Percentiles rank a stretch among this genome's conserved stretches.
phyloP scores from a whole-genome alignment of 805 yeast genomes.

The Starmerella floricola region DNA sequence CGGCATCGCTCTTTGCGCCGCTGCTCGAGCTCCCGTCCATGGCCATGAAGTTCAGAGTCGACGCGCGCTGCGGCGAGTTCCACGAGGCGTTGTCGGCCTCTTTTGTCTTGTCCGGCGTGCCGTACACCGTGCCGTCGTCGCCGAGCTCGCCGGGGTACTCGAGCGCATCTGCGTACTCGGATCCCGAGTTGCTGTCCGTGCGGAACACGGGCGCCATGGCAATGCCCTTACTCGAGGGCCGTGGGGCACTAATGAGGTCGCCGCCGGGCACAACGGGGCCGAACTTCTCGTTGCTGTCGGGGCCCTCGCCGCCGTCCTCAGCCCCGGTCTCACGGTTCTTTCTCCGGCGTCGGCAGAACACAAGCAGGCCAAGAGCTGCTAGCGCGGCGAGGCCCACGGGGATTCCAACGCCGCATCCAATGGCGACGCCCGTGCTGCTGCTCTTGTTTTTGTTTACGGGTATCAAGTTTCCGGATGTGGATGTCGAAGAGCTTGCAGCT shows the following conservation, averaged over 20 bases:
- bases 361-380: constrained; percentile 36
- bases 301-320: not conserved
- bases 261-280: constrained; percentile 7
- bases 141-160: constrained; percentile 16
- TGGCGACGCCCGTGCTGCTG: constrained; percentile 51
- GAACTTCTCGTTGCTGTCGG: not conserved
- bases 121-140: constrained; percentile 21
- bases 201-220: constrained; percentile 22
- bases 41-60: constrained; percentile 29
- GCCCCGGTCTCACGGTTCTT: constrained; percentile 29
- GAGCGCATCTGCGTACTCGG: constrained; percentile 14
- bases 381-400: constrained; percentile 47
- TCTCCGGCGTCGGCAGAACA: constrained; percentile 43
- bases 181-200: constrained; percentile 8
- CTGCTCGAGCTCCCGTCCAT: constrained; percentile 26
- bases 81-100: constrained; percentile 19
- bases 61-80: constrained; percentile 30
- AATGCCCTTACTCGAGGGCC: constrained; percentile 20
- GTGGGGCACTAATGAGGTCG: constrained; percentile 18
- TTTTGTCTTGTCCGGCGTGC: constrained; percentile 20
- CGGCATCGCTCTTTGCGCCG: constrained; percentile 3
- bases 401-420: constrained; percentile 81
- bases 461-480: constrained; percentile 13
- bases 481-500: constrained; percentile 26
- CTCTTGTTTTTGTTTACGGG: constrained; percentile 8